Base-by-base conservation (phyloP, 441 rosid genomes). In the Brassica balearica region DNA sequence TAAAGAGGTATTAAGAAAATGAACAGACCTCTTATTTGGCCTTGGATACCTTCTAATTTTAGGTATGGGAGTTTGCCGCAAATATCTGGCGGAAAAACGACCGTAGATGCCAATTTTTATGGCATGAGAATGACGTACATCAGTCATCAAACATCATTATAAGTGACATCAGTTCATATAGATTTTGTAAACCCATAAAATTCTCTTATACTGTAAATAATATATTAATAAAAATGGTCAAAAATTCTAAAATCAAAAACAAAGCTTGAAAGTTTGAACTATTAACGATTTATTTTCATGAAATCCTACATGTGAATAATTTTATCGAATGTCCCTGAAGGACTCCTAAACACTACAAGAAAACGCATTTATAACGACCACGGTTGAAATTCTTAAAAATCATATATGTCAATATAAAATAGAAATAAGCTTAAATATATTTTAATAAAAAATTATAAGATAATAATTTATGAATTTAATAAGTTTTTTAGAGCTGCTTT, bases 401-500 rank as follows among this genome's bases (percentile, higher is more conserved):
- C 55, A 48, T 48, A 48, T 48, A 1, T 48, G 17, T 48, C 17
- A n/a, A 48, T 48, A 48, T 48, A 48, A 48, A 48, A 48, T 48
- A 48, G 7, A 48, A 48, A n/a, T 48, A 48, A 48, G 7, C 17
- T 48, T n/a, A 48, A 48, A 48, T 48, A 48, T 48, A 48, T 48
- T 48, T 48, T 48, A 19, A 19, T 19, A 19, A 19, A 48, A 48
- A 48, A 48, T 48, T 48, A 48, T 48, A 48, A 48, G 55, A 48
- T n/a, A 5, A 48, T 12, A 48, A 48, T 1, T 12, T 48, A 48
- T 48, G 17, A 48, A 48, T 48, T 48, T 48, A 48, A n/a, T 48
- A 48, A 48, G 55, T 48, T 48, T 17, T 48, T 48, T n/a, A 48
- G 55, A 48, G 55, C 55, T 46, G 55, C 55, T 46, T 46, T 46